A percentile compares a stretch with the other conserved stretches of the same genome.
Conservation (phyloP, 768 basidiomycete genomes). For the Leucosporidium scottii region DNA sequence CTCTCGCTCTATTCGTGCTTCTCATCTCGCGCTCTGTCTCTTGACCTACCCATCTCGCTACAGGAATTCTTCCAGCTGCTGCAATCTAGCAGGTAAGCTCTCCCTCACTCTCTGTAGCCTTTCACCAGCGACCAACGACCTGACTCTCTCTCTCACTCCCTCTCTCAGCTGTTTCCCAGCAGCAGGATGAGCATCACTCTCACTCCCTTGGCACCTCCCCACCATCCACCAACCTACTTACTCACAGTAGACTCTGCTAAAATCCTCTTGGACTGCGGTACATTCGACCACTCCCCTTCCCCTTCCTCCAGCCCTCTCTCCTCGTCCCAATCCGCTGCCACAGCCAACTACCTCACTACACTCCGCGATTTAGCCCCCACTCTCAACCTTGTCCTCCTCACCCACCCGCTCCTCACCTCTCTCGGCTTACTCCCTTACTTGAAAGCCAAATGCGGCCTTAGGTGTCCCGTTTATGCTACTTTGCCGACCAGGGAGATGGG, state of each 20-base stretch:
- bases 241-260: conserved; percentile 89
- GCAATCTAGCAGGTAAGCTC: too few species aligned
- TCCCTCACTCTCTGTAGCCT: too few species aligned
- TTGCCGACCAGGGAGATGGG: conserved; percentile 95
- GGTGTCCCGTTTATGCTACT: conserved; percentile 86
- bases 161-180: too few species aligned
- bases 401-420: conserved; percentile 84
- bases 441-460: conserved; percentile 70
- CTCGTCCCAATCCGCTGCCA: conserved; percentile 32
- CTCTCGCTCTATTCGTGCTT: too few species aligned
- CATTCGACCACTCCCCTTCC: conserved; percentile 73
- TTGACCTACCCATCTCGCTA: too few species aligned
- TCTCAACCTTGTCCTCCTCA: conserved; percentile 83
- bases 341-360: conserved; percentile 35
- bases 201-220: conserved; percentile 64
- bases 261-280: conserved; percentile 90
- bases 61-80: too few species aligned
- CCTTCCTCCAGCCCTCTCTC: conserved; percentile 48
- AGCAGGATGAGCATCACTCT: conserved; percentile 64
- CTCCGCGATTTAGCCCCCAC: conserved; percentile 55
- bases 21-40: too few species aligned
- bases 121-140: too few species aligned
- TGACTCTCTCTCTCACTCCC: too few species aligned
- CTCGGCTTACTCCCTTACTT: conserved; percentile 91
- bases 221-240: conserved; percentile 45